These are phyloP conservation scores for Drechslerella dactyloides DNA, from an alignment of 2,329 filamentous ascomycete species.

Conservation along the genomic window DNA sequence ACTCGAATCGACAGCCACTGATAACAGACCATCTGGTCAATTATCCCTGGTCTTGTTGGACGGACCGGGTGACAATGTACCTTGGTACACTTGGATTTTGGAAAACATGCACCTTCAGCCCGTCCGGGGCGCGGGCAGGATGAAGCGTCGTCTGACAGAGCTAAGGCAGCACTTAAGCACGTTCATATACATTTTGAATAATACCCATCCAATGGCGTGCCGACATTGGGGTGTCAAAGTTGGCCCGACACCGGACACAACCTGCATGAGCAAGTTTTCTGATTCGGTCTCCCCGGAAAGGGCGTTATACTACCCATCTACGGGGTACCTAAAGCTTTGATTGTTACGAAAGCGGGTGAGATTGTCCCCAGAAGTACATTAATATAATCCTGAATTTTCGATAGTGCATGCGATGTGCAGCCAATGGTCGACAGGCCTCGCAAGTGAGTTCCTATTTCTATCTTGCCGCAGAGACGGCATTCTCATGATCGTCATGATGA, in stretches of 20 bases:
- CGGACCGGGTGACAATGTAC: neutral
- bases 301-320: too few species aligned
- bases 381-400: constrained; percentile 1
- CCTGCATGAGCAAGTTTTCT: constrained; percentile 1
- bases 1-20: too few species aligned
- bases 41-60: too few species aligned
- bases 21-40: too few species aligned
- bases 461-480: neutral
- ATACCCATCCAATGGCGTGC: neutral
- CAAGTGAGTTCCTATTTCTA: constrained; percentile 38
- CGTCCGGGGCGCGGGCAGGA: neutral
- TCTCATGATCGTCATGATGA: constrained; percentile 25
- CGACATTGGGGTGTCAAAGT: neutral
- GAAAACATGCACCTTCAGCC: neutral
- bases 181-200: neutral
- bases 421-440: constrained; percentile 26
- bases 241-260: neutral
- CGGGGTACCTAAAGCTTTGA: too few species aligned
- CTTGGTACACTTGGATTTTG: neutral
- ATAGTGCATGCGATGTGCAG: constrained; percentile 19
- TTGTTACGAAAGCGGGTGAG: neutral
- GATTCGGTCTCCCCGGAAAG: neutral
- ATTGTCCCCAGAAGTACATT: constrained; percentile 17
- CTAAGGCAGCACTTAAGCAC: neutral
- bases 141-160: constrained; percentile 1